A percentile compares a stretch with the other conserved stretches of the same genome.
phyloP scores from a whole-genome alignment of 2,329 filamentous ascomycete genomes.

The Talaromyces sp. region DNA sequence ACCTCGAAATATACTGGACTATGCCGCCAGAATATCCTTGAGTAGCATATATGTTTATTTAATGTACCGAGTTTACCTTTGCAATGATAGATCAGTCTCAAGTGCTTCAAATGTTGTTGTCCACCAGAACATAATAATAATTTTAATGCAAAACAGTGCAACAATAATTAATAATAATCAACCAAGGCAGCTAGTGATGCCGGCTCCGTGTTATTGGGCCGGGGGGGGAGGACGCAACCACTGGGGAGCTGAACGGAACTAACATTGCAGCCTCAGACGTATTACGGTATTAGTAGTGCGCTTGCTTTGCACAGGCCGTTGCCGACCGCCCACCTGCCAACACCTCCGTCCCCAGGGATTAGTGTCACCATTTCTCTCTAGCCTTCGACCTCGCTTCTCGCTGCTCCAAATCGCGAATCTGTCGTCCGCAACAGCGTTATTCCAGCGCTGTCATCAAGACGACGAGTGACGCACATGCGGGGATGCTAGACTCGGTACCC shows the following conservation, averaged over 20 bases:
- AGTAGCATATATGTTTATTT: neutral
- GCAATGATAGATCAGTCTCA: neutral
- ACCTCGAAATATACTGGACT: too few species aligned
- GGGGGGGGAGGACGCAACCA: neutral
- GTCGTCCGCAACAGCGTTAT: neutral
- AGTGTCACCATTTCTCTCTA: neutral
- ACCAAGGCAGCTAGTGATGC: neutral
- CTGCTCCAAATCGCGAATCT: neutral
- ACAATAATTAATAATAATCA: neutral
- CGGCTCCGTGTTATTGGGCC: neutral
- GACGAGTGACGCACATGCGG: neutral
- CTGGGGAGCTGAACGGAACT: neutral
- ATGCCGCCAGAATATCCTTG: neutral
- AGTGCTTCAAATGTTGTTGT: too few species aligned
- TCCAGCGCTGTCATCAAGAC: neutral
- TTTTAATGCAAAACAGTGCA: neutral
- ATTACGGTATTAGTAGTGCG: too few species aligned
- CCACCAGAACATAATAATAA: neutral
- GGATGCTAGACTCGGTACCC: neutral
- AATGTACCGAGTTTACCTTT: neutral
- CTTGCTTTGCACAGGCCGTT: neutral
- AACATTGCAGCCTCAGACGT: neutral
- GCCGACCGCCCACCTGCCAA: neutral
- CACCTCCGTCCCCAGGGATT: neutral
- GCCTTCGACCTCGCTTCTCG: neutral